Base-by-base conservation (phyloP, 371 early-diverging fungal genomes). In the Sporodiniella umbellata region DNA sequence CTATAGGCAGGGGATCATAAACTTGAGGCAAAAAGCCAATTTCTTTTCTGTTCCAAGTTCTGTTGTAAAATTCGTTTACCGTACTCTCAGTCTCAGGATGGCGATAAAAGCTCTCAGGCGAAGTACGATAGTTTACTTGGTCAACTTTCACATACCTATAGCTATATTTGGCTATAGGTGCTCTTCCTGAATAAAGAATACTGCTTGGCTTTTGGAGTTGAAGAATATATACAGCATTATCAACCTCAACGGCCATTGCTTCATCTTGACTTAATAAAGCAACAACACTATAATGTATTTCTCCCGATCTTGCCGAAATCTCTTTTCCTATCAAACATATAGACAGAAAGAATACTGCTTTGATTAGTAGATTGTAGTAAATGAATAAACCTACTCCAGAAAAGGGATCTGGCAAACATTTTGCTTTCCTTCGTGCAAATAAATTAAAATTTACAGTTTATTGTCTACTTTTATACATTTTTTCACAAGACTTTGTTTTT, bases 41-140 rank as follows among this genome's bases (percentile, higher is more conserved):
- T 2, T 37, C 3, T 2, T 37, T 38, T 3, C 17, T 53, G 33
- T 64, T 60, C 65, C 65, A 64, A 39, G 65, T 48, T 25, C 60
- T 49, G 22, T 60, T 60, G 15, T 53, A 64, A 38, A 51, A 60
- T 35, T 64, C 57, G 25, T 64, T 56, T 3, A 60, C 50, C 0
- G 65, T 56, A 17, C 43, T 26, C 0, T 35, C 19, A 1, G 18
- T 21, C 0, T 33, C 47, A 14, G 60, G 54, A 2, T 35, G 19
- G 21, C 65, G 60, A 7, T 46, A 31, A 24, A 64, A 64, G 8
- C 42, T n/a, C 18, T 56, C 60, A 10, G 21, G 30, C 8, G 21
- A 21, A 1, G 43, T 47, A 18, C 17, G 21, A 38, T 53, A 21
- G 21, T 19, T 21, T 17, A 7, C 14, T 24, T 48, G 42, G 4